Percentiles rank a stretch among this genome's conserved stretches.
Evolutionary conservation across 2,329 filamentous ascomycete genomes (phyloP).

Genomic region (Colletotrichum tanaceti): DNA sequence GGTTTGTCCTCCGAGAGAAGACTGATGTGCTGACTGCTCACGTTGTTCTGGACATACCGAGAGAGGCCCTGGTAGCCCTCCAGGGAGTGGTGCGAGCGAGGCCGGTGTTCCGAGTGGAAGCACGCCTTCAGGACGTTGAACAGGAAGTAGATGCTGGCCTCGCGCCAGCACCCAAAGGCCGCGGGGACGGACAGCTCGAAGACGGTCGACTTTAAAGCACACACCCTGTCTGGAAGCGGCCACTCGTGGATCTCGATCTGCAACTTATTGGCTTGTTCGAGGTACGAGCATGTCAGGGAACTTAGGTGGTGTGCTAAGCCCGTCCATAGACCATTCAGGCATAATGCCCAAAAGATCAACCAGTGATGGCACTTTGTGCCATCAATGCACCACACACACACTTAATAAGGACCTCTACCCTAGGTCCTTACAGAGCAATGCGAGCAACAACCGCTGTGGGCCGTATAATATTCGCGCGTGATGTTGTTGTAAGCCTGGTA

Average conservation of each 20-base stretch:
- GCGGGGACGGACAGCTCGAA: slow-evolving; percentile 63
- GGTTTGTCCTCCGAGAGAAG: slow-evolving; percentile 53
- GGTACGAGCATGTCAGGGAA: no score
- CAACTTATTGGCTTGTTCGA: slow-evolving; percentile 51
- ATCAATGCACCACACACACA: no score
- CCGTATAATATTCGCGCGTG: background rate
- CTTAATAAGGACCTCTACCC: no score
- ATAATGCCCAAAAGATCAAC: no score
- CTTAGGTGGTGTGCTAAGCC: no score
- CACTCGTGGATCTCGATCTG: slow-evolving; percentile 65
- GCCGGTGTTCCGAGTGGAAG: background rate
- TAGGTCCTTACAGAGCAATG: no score
- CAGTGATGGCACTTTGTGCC: no score
- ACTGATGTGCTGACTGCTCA: slow-evolving; percentile 39
- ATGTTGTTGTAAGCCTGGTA: background rate
- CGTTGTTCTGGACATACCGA: background rate
- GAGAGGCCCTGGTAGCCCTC: background rate
- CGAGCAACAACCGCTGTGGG: slow-evolving; percentile 45
- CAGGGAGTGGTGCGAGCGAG: background rate
- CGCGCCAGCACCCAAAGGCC: slow-evolving; percentile 60
- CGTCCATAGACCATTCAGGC: no score
- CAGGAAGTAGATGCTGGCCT: slow-evolving; percentile 57
- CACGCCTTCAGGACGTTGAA: slow-evolving; percentile 50
- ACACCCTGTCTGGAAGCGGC: slow-evolving; percentile 57
- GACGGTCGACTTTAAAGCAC: slow-evolving; percentile 56